phyloP scores from a whole-genome alignment of 345 rosid genomes.

The Syzygium grande region DNA sequence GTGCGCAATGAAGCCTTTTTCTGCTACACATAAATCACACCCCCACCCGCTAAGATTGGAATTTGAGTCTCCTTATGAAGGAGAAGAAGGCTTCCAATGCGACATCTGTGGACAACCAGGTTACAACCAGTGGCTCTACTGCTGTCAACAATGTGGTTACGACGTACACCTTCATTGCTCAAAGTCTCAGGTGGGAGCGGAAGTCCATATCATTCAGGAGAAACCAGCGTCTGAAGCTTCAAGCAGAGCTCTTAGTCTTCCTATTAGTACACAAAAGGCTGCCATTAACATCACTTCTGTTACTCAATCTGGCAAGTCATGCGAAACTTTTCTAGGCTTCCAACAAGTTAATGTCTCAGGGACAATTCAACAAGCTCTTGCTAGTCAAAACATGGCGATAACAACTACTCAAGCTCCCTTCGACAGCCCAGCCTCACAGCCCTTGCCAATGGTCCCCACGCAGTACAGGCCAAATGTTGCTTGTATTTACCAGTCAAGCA shows the following conservation, averaged over 20 bases:
- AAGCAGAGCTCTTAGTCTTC: not conserved
- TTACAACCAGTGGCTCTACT: not conserved
- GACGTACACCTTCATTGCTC: not conserved
- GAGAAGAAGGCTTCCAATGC: not conserved
- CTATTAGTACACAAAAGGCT: not conserved
- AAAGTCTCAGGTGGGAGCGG: not conserved
- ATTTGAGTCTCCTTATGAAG: conserved; percentile 1
- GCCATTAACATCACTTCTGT: not conserved
- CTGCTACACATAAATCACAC: not conserved
- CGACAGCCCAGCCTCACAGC: not conserved
- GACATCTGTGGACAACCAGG: not conserved
- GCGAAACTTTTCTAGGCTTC: not conserved
- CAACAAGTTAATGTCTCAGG: not conserved
- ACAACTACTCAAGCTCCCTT: not conserved
- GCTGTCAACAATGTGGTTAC: not conserved
- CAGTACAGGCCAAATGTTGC: not conserved
- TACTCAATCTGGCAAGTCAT: not conserved
- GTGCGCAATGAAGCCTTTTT: not conserved
- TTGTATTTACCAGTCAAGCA: not conserved
- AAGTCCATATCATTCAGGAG: not conserved
- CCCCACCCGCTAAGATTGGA: not conserved
- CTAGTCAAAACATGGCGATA: not conserved
- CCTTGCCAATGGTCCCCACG: not conserved
- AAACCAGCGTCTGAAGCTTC: not conserved
- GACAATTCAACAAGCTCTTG: not conserved